Percentiles rank a stretch among this genome's conserved stretches.
These are phyloP conservation scores for Phycomyces nitens DNA, from an alignment of 192 early-diverging fungal genomes.

Conservation along the genomic window DNA sequence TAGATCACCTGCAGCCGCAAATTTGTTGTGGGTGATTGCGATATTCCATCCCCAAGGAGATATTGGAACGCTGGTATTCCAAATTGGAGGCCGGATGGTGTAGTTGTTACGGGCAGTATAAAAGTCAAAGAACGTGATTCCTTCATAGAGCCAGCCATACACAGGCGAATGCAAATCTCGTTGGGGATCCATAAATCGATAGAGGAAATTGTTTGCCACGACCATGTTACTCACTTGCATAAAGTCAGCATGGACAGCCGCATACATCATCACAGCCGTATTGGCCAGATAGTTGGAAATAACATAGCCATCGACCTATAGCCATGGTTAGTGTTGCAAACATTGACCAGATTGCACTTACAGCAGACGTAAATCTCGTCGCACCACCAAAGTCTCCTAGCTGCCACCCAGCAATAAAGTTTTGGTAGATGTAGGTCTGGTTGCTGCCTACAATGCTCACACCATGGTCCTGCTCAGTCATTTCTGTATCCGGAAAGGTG, in stretches of 20 bases:
- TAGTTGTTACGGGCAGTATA: constrained; percentile 23
- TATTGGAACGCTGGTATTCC: constrained; percentile 11
- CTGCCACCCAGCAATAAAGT: constrained; percentile 28
- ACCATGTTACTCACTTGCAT: constrained; percentile 22
- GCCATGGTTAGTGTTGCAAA: too few relatives aligned
- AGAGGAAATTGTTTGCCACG: constrained; percentile 25
- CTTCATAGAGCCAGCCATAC: constrained; percentile 28
- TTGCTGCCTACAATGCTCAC: constrained; percentile 24
- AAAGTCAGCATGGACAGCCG: constrained; percentile 24
- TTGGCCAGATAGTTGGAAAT: constrained; percentile 27
- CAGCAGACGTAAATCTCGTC: constrained; percentile 25
- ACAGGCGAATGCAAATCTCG: constrained; percentile 8
- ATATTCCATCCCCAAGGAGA: constrained; percentile 15
- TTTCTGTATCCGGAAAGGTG: constrained; percentile 21
- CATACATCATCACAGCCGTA: constrained; percentile 29
- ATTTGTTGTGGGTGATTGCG: constrained; percentile 14
- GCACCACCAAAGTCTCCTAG: constrained; percentile 28
- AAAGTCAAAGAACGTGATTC: constrained; percentile 29
- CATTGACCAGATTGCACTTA: constrained; percentile 10
- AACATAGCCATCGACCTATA: constrained; percentile 27
- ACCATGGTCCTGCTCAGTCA: constrained; percentile 24
- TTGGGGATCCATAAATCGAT: constrained; percentile 13
- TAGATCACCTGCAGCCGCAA: constrained; percentile 10
- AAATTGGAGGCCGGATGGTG: constrained; percentile 21
- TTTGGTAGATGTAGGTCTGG: constrained; percentile 25